These are phyloP conservation scores for Saccharomycopsis hybrid DNA, from an alignment of 1,139 yeast genomes.

Conservation along the genomic window DNA sequence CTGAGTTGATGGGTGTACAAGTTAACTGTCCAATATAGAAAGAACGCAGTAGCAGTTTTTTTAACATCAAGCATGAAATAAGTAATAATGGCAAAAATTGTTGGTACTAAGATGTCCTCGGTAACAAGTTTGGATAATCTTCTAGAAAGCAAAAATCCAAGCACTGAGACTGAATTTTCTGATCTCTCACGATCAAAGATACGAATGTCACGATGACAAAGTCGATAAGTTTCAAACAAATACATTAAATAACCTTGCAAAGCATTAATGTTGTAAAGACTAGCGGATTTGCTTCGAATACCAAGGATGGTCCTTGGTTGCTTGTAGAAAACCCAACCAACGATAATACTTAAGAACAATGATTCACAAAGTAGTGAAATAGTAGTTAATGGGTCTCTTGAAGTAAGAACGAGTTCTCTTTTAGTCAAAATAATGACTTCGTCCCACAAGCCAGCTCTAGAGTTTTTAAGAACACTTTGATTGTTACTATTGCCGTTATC, in stretches of 20 bases:
- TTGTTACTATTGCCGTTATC: slow-evolving; percentile 17
- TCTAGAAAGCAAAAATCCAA: slow-evolving; percentile 64
- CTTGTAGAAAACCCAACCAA: slow-evolving; percentile 73
- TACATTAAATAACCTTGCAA: slow-evolving; percentile 64
- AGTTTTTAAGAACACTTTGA: slow-evolving; percentile 18
- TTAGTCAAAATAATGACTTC: slow-evolving; percentile 52
- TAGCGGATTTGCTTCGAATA: slow-evolving; percentile 56
- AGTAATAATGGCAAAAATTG: slow-evolving; percentile 52
- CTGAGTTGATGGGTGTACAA: slow-evolving; percentile 53
- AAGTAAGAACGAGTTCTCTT: slow-evolving; percentile 49
- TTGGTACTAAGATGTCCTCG: slow-evolving; percentile 64
- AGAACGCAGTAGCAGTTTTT: slow-evolving; percentile 44
- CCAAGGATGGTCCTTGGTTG: slow-evolving; percentile 62
- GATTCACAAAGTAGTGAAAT: slow-evolving; percentile 51
- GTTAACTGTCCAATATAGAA: slow-evolving; percentile 53
- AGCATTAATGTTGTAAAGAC: slow-evolving; percentile 58
- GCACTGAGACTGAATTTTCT: slow-evolving; percentile 60
- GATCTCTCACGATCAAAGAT: slow-evolving; percentile 68
- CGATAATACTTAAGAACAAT: slow-evolving; percentile 47
- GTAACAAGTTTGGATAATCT: slow-evolving; percentile 57
- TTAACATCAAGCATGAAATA: slow-evolving; percentile 78
- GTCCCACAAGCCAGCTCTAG: slow-evolving; percentile 25
- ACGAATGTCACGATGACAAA: slow-evolving; percentile 62
- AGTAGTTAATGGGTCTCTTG: slow-evolving; percentile 54
- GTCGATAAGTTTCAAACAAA: slow-evolving; percentile 66